Percentiles rank a stretch among this genome's conserved stretches.
These are phyloP conservation scores for Euphrasia confusa DNA, from an alignment of 257 asterid genomes.

Conservation along the genomic window DNA sequence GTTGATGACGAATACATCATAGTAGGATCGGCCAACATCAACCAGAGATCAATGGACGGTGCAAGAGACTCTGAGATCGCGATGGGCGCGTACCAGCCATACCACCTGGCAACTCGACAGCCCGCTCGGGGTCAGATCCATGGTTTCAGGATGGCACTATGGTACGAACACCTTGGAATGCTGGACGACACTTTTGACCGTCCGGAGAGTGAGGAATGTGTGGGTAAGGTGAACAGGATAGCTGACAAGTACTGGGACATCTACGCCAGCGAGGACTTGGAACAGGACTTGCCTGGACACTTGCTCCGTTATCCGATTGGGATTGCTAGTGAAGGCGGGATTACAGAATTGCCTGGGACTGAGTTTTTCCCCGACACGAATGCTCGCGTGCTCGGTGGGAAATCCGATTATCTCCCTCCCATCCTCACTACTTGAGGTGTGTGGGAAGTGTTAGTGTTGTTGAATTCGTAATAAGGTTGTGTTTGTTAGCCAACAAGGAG, in stretches of 20 bases:
- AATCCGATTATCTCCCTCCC: constrained; percentile 84
- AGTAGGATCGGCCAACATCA: constrained; percentile 91
- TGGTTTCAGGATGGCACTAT: constrained; percentile 87
- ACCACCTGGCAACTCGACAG: constrained; percentile 51
- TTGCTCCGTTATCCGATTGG: constrained; percentile 87
- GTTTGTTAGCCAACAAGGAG: constrained; percentile 10
- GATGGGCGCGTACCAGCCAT: constrained; percentile 89
- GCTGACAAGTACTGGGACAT: constrained; percentile 86
- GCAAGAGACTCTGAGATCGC: constrained; percentile 92
- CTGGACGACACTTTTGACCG: constrained; percentile 60
- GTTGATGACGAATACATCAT: constrained; percentile 95
- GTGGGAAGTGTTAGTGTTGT: neutral
- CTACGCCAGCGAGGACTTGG: constrained; percentile 62
- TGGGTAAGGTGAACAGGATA: constrained; percentile 52
- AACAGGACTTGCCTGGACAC: constrained; percentile 83
- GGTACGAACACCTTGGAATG: constrained; percentile 97
- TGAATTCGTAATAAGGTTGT: neutral
- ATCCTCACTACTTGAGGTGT: constrained; percentile 64
- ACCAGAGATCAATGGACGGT: constrained; percentile 97
- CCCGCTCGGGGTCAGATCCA: constrained; percentile 88
- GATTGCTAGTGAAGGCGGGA: constrained; percentile 54
- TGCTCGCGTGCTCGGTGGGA: constrained; percentile 76
- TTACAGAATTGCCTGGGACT: constrained; percentile 70
- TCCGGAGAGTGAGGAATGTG: constrained; percentile 73
- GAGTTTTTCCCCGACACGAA: constrained; percentile 94